Base-by-base conservation (phyloP, 2,329 filamentous ascomycete species). In the Ceratocystis papillata region DNA sequence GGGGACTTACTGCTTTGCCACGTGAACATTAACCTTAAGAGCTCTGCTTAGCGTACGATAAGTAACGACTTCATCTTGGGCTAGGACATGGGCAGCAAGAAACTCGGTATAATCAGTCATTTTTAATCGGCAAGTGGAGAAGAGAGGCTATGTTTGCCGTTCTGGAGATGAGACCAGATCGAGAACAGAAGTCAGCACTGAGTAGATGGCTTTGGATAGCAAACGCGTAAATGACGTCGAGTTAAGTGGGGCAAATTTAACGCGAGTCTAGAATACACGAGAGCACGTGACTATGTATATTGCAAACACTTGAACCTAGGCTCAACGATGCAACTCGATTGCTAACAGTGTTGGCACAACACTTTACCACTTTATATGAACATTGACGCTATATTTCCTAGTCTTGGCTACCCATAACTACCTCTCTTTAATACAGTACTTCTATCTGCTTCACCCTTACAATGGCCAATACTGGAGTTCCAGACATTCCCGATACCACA, bases 1-100 rank as follows among this genome's bases (percentile, higher is more conserved):
- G 37, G 37, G 1, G 45, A 75, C 83, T 70, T 78, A 95, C 92
- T 92, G 86, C 76, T 99, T 99, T 12, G 94, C 94, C 55, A 83
- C 79, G 73, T 95, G 94, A 74, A 89, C 87, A 74, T 96, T 88
- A 57, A 96, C 82, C 72, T 90, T 88, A 65, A 96, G 77, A 48
- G 87, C 87, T 72, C 93, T 84, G 75, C 91, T 94, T 69, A 99
- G 77, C 62, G 87, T 79, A 63, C 91, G 87, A 78, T 96, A 97
- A 63, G 89, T 96, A 72, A 96, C 89, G 69, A 87, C 81, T 69
- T 84, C 84, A 70, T 86, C 84, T 72, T 96, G 89, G 67, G 85
- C 87, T 69, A 96, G 80, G 67, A 96, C 81, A 72, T 87, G 84
- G 70, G 86, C 84, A 3, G 88, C 88, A 5, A 96, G 81, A 71